Base-by-base conservation (phyloP, 192 early-diverging fungal genomes). In the Cetraspora pellucida region DNA sequence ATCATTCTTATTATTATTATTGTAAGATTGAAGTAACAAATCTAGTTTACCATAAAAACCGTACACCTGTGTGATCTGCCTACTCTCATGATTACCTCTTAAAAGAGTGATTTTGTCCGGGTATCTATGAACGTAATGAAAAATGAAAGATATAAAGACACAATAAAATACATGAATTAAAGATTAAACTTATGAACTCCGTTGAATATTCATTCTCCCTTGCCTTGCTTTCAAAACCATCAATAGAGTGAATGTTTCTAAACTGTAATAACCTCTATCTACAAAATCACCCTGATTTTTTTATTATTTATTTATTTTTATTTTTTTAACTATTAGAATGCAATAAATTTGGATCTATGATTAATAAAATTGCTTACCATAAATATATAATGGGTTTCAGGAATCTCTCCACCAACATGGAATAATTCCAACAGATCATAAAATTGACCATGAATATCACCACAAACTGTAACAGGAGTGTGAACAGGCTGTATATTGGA, bases 381-480 rank as follows among this genome's bases (percentile, higher is more conserved):
- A 81, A 99, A 99, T 78, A 99, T 96, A 84, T 99, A 99, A 83
- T 93, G 93, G 21, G 95, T 97, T 77, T 89, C 88, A 47, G 96
- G 94, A 30, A 96, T 88, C 83, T 97, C 96, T 16, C 97, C 97
- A 69, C 96, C 96, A 14, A 99, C 96, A 31, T 90, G 86, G 81
- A 99, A 99, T 43, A 99, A 88, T 80, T 98, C 97, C 49, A 98
- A 83, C 55, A 99, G 84, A 80, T 99, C 97, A 80, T 93, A 95
- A 77, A 98, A 99, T 81, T 99, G 97, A 43, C 97, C 97, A 82
- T 98, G 97, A 72, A 98, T 95, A 81, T 98, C 97, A 72, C 97
- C 97, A 83, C 97, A 98, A 50, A 98, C 94, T 0, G 97, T 98
- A 23, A 98, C 97, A 27, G 97, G 97, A 54, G 95, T 92, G 70